Evolutionary conservation across 352 stramenopile genomes (phyloP).

Genomic region (Phytophthora palmivora): DNA sequence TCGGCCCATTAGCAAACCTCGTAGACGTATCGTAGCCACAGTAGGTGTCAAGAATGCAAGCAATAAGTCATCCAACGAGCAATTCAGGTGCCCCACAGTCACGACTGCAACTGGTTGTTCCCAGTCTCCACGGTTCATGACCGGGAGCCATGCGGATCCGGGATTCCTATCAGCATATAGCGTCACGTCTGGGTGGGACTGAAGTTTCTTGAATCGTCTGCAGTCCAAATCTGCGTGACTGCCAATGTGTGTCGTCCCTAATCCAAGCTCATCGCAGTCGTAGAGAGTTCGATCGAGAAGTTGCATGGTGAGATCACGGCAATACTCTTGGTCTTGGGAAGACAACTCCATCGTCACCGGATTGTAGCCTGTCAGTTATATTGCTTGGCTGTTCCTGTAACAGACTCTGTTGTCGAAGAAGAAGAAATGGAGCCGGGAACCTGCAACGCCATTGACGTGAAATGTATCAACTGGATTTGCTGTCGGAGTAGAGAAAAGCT

Average conservation of each 20-base stretch:
- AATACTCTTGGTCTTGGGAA: constrained; percentile 24
- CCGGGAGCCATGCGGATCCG: constrained; percentile 23
- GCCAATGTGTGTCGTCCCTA: constrained; percentile 13
- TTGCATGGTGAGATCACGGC: constrained; percentile 31
- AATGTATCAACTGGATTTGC: constrained; percentile 5
- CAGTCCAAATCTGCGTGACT: constrained; percentile 22
- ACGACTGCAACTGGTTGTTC: constrained; percentile 30
- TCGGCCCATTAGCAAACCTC: constrained; percentile 28
- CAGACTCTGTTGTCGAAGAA: constrained; percentile 12
- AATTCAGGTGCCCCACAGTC: constrained; percentile 22
- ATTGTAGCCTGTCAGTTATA: background rate
- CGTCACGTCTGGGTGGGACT: constrained; percentile 31
- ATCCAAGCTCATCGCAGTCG: constrained; percentile 35
- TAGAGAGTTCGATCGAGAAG: constrained; percentile 34
- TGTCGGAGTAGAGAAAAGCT: constrained; percentile 9
- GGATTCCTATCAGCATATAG: constrained; percentile 30
- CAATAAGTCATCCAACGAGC: constrained; percentile 30
- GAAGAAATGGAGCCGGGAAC: constrained; percentile 8
- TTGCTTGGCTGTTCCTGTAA: no score
- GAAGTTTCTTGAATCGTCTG: constrained; percentile 34
- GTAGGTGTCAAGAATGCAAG: constrained; percentile 26
- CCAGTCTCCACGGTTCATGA: constrained; percentile 32
- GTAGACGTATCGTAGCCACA: constrained; percentile 20
- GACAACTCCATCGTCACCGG: constrained; percentile 26
- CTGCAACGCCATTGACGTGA: background rate